Evolutionary conservation across 176 grass and related monocot species (phyloP), one percentile per base, ranked within the genome.

Genomic region (Chloris gayana): DNA sequence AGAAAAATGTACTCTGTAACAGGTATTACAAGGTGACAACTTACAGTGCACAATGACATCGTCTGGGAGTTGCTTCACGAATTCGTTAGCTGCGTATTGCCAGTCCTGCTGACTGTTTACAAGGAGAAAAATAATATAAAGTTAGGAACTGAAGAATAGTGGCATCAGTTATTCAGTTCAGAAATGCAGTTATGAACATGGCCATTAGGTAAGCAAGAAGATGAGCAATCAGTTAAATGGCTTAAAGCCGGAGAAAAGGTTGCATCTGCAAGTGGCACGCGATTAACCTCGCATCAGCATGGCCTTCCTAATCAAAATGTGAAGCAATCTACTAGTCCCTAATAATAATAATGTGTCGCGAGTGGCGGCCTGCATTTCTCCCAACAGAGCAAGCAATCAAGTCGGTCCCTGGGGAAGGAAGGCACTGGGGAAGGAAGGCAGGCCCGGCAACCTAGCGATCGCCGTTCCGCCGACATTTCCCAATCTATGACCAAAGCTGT

Each of bases 31-130:
- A 42, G 63, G 69, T 63, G 27, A 12, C 33, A 80, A 87, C 88
- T 91, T 94, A 97, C 91, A 88, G 77, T 94, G 89, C 41, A 97
- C 86, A 44, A 91, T 73, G 39, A 94, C 87, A 91, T 91, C 79
- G 38, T 97, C 87, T 49, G 91, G 72, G 68, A 97, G 82, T 72
- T 81, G 84, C 80, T 83, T 88, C 34, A 86, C 76, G 37, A 97
- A 94, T 75, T 97, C 86, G 8, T 90, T 84, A 60, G 94, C 89
- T 33, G 70, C 87, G n/a, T 94, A 97, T 67, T 90, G 85, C 94
- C 94, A 97, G 77, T 97, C 89, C 63, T 51, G 82, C 38, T 76
- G 87, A 82, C 94, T 97, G 89, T 54, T 73, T 29, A 46, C 32
- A 83, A 73, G 21, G 37, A 41, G 21, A 6, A 60, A 69, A 77